These are phyloP conservation scores for Plasmodium fragile DNA, from an alignment of 169 alveolate species.

Conservation along the genomic window DNA sequence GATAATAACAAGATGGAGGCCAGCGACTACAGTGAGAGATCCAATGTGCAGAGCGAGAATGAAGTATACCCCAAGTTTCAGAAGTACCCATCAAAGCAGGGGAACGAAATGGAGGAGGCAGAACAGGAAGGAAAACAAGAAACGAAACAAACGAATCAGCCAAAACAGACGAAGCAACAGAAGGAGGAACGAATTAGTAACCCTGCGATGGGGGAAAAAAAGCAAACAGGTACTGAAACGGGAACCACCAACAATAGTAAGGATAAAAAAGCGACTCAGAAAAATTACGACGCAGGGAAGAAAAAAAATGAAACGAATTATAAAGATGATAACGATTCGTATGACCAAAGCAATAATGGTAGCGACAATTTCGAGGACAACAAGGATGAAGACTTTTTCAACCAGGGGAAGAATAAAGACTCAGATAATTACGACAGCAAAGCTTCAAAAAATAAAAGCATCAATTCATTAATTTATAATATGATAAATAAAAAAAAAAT, in stretches of 20 bases:
- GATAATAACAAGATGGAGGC: slow-evolving; percentile 7
- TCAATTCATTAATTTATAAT: slow-evolving; percentile 9
- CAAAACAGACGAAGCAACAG: not conserved
- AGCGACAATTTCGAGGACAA: not conserved
- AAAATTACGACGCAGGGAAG: not conserved
- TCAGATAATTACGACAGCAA: slow-evolving; percentile 66
- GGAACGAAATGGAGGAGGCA: not conserved
- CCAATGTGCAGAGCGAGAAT: slow-evolving; percentile 3
- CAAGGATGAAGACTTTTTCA: not conserved
- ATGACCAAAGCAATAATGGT: slow-evolving; percentile 1
- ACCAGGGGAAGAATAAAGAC: slow-evolving; percentile 4
- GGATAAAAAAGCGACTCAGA: not conserved
- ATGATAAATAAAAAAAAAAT: slow-evolving; percentile 25
- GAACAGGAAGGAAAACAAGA: not conserved
- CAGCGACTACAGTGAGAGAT: slow-evolving; percentile 21
- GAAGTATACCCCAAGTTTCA: slow-evolving; percentile 8
- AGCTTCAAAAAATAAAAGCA: slow-evolving; percentile 8
- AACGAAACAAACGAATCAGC: not conserved
- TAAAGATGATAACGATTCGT: slow-evolving; percentile 35
- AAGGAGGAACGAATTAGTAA: not conserved
- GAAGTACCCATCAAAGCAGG: not conserved
- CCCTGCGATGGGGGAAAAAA: not conserved
- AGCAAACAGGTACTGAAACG: not conserved
- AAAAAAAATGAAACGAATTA: not conserved
- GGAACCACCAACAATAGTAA: slow-evolving; percentile 11